Base-by-base conservation (phyloP, 306 rosid genomes). In the Quercus alba region DNA sequence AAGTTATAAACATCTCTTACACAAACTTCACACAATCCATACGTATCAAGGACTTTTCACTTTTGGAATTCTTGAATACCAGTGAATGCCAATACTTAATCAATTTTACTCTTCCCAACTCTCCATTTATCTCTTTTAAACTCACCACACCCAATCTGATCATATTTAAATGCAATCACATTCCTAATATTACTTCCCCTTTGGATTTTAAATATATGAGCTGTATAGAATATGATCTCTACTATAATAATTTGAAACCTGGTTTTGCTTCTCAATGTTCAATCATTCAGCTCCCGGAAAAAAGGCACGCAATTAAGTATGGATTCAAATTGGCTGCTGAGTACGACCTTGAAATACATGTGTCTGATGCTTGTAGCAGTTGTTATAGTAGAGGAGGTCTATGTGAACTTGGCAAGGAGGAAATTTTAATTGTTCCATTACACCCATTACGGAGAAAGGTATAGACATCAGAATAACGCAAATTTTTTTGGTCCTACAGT, bases 81-180 rank as follows among this genome's bases (percentile, higher is more conserved):
- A 4, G 1, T 4, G 35, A 31, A 4, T 31, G 6, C 6, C 3
- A 44, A 44, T 44, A 2, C 3, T 44, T 44, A 2, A 11, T 3
- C 23, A 59, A 33, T 41, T 33, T 31, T 4, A 46, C 69, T 35
- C 54, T 75, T 14, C 56, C 56, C 3, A 1, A 30, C 1, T 13
- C 56, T 57, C 62, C 84, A 20, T 21, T 68, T 26, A 33, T 72
- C n/a, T 83, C 84, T 72, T 61, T 73, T 76, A 25, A 77, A 46
- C 12, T 46, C 6, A 52, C 79, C 13, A 7, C n/a, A 25, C 7
- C 23, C 23, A 64, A 19, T 5, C 0, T 10, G 33, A 31, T 26
- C 44, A 17, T 84, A 72, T 55, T 7, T 55, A 74, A 6, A 51
- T 84, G 85, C 76, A 78, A 79, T 13, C 71, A 1, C 25, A 0